These are phyloP conservation scores for Arbutus unedo DNA, from an alignment of 148 eudicot species.

Conservation along the genomic window DNA sequence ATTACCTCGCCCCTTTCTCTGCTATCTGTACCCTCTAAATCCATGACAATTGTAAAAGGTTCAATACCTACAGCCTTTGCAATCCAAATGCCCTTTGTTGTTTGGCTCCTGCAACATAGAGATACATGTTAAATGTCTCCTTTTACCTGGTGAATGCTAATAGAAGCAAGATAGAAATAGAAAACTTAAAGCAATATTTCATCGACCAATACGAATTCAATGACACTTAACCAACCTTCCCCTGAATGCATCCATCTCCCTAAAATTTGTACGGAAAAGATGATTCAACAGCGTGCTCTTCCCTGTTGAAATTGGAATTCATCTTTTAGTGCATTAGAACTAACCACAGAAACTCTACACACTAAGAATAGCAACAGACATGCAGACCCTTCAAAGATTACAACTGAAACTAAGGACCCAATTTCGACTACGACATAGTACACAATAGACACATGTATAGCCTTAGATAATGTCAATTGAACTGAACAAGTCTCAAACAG, in stretches of 20 bases:
- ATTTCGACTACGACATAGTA: background rate
- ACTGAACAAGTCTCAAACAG: background rate
- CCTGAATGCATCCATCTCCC: constrained; percentile 55
- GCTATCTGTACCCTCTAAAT: constrained; percentile 59
- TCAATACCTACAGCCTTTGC: constrained; percentile 47
- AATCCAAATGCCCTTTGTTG: constrained; percentile 51
- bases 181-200: background rate
- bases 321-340: too few species aligned
- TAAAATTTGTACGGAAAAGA: constrained; percentile 43
- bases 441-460: background rate
- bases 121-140: background rate
- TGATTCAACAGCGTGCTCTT: constrained; percentile 51
- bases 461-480: background rate
- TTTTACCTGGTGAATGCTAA: background rate
- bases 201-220: background rate
- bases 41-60: constrained; percentile 48
- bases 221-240: constrained; percentile 35
- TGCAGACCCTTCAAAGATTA: too few species aligned
- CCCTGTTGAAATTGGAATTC: constrained; percentile 28
- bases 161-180: constrained; percentile 8
- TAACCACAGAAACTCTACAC: background rate
- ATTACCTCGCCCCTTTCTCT: constrained; percentile 58
- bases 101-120: constrained; percentile 31
- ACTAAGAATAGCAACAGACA: too few species aligned
- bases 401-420: background rate